Evolutionary conservation across 495 filamentous ascomycete species (phyloP).

Genomic region (Aspergillus ellipticus): DNA sequence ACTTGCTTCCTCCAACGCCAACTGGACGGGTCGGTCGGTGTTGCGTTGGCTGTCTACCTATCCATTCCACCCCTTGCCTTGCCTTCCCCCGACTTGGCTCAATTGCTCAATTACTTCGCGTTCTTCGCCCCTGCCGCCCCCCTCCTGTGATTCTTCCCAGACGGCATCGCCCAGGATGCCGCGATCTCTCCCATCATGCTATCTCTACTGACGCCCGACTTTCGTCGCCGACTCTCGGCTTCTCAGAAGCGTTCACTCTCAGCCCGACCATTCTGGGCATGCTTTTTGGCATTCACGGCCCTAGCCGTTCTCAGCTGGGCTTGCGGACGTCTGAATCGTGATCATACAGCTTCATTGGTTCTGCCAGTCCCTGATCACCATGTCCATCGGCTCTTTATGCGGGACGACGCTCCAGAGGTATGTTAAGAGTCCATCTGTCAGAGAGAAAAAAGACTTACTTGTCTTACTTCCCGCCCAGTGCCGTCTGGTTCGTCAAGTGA

Average conservation of each 20-base stretch:
- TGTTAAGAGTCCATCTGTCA: background rate
- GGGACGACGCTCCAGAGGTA: constrained; percentile 39
- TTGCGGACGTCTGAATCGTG: constrained; percentile 11
- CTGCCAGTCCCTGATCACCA: background rate
- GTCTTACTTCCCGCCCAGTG: constrained; percentile 50
- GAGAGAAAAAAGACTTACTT: background rate
- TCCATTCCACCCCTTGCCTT: no score
- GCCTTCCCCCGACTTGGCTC: no score
- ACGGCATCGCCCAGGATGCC: constrained; percentile 26
- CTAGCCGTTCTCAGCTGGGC: constrained; percentile 27
- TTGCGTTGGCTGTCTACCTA: no score
- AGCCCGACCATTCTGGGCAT: constrained; percentile 34
- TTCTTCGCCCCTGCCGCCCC: no score
- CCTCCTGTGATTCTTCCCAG: constrained; percentile 23
- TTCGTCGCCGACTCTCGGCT: constrained; percentile 21
- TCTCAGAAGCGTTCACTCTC: constrained; percentile 33
- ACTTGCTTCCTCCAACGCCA: no score
- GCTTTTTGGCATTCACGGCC: constrained; percentile 27
- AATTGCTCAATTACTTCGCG: no score
- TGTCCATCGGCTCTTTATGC: constrained; percentile 16
- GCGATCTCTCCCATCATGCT: constrained; percentile 22
- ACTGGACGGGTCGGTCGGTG: no score
- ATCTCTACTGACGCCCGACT: constrained; percentile 19
- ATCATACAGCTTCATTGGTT: background rate
- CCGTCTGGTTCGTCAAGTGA: constrained; percentile 68